These are phyloP conservation scores for Ustilago xerochloae DNA, from an alignment of 1,284 basidiomycete genomes.

Conservation along the genomic window DNA sequence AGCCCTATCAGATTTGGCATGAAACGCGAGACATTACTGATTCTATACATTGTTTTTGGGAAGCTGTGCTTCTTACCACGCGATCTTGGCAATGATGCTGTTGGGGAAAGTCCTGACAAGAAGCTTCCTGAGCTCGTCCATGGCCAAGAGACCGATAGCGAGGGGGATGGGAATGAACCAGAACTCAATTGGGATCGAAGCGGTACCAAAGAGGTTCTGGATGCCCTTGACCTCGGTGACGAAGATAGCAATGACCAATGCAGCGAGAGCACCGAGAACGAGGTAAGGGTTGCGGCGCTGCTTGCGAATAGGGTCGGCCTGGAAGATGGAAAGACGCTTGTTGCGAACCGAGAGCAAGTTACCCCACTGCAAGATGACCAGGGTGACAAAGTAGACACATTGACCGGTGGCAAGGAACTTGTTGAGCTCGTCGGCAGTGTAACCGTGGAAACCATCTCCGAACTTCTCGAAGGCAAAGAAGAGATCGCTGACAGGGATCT, in stretches of 20 bases:
- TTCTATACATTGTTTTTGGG: not conserved
- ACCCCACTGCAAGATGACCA: conserved; percentile 78
- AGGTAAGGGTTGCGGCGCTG: conserved; percentile 47
- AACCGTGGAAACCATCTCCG: conserved; percentile 72
- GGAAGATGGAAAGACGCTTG: conserved; percentile 70
- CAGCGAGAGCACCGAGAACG: conserved; percentile 41
- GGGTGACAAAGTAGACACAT: conserved; percentile 73
- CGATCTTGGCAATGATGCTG: conserved; percentile 59
- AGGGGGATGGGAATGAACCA: conserved; percentile 72
- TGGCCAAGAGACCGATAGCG: conserved; percentile 67
- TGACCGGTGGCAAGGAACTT: conserved; percentile 69
- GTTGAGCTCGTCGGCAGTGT: conserved; percentile 67
- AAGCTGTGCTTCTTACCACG: too few relatives aligned
- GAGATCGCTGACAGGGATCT: conserved; percentile 67
- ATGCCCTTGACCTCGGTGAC: conserved; percentile 53
- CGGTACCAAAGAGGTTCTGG: conserved; percentile 39
- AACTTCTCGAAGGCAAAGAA: conserved; percentile 44
- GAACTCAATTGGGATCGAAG: conserved; percentile 71
- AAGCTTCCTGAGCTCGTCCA: conserved; percentile 66
- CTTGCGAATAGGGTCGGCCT: conserved; percentile 48
- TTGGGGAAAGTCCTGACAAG: conserved; percentile 60
- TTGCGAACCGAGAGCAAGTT: conserved; percentile 70
- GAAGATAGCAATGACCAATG: conserved; percentile 56
- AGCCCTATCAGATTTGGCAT: not conserved
- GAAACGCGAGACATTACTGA: not conserved